Evolutionary conservation across 2,329 filamentous ascomycete genomes (phyloP), one percentile per base, ranked within the genome.

Genomic region (Monosporascus sp.): DNA sequence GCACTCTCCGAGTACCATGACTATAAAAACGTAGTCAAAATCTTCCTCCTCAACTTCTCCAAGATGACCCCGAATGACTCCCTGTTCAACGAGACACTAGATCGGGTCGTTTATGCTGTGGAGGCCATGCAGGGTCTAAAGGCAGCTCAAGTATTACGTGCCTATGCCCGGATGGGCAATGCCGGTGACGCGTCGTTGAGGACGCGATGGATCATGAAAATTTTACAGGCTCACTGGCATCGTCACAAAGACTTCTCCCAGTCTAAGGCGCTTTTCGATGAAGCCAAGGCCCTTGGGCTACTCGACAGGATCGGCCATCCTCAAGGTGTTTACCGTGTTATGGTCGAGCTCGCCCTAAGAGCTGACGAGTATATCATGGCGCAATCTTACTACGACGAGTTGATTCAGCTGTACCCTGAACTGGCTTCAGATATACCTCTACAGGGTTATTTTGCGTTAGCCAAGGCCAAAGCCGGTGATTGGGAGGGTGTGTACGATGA

Each of bases 311-410:
- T 64, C 9, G 7, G 20, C 8, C 60, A 69, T 41, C 63, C 68
- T 3, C 56, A 72, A 38, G 64, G 59, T 8, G 52, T 70, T 7
- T 74, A 72, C 54, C 68, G 71, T 22, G 60, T 68, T 41, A 72
- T 77, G 69, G 58, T 74, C 5, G 71, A 76, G 52, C 62, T 76
- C 28, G 63, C 72, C 0, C 59, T 75, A 11, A 67, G 70, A 49
- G 69, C 72, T 1, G 69, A 60, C 7, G 56, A 72, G 22, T 45
- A 62, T 22, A 53, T 53, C 15, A 56, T 64, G n/a, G 70, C 72
- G n/a, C 57, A 64, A 26, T 55, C 51, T 1, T 69, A 70, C 37
- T 64, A 68, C 15, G 52, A 62, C 2, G 56, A 62, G n/a, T 58
- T 69, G 7, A 52, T 68, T 2, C 46, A 52, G 2, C 50, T 60